A percentile compares a stretch with the other conserved stretches of the same genome.
phyloP scores from a whole-genome alignment of 164 flowering plant species.

The Aristolochia californica region DNA sequence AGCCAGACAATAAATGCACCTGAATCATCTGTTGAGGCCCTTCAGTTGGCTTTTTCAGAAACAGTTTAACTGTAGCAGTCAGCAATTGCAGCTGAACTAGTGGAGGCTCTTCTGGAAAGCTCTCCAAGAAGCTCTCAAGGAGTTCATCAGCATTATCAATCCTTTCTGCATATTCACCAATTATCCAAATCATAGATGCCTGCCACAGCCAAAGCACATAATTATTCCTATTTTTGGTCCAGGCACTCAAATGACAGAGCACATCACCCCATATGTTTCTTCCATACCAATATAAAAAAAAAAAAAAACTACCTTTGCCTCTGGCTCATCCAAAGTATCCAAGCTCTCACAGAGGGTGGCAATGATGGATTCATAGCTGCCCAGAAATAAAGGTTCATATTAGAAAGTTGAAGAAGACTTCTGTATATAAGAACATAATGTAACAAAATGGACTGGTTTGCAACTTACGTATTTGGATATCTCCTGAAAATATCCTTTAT shows the following conservation, averaged over 20 bases:
- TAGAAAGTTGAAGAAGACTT: too few relatives aligned
- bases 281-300: neutral
- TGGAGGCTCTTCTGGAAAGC: constrained; percentile 94
- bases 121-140: constrained; percentile 94
- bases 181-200: constrained; percentile 99
- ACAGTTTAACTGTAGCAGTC: constrained; percentile 93
- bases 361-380: constrained; percentile 97
- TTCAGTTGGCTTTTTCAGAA: constrained; percentile 97
- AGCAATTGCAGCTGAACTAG: constrained; percentile 92
- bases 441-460: neutral
- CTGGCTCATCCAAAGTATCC: constrained; percentile 97
- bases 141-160: constrained; percentile 99
- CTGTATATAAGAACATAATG: too few relatives aligned
- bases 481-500: constrained; percentile 97
- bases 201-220: constrained; percentile 13
- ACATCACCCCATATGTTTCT: neutral
- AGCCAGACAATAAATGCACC: constrained; percentile 26
- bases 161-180: constrained; percentile 99
- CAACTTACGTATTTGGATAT: constrained; percentile 90
- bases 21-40: constrained; percentile 99
- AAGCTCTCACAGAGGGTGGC: constrained; percentile 99
- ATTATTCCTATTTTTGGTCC: too few relatives aligned
- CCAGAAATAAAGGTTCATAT: constrained; percentile 3
- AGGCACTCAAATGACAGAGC: neutral
- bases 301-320: constrained; percentile 76